Evolutionary conservation across 345 rosid species (phyloP).

Genomic region (Eucalyptus polyanthemos): DNA sequence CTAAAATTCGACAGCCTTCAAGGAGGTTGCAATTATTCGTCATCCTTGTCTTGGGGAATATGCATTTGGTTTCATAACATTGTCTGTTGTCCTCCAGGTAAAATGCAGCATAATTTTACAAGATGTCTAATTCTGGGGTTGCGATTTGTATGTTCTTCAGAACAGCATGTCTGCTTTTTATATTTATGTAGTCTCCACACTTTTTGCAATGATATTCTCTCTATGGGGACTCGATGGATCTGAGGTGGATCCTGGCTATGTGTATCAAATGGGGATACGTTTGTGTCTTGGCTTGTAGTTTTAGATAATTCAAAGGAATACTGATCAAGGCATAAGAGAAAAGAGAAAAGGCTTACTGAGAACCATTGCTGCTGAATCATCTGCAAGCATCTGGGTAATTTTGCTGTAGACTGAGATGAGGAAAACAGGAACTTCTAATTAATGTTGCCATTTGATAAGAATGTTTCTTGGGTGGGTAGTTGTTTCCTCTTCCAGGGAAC

Average conservation of each 20-base stretch:
- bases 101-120: background rate
- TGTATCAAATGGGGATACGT: background rate
- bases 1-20: conserved; percentile 68
- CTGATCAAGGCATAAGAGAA: background rate
- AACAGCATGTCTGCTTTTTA: background rate
- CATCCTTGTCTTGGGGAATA: conserved; percentile 85
- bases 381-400: background rate
- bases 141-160: background rate
- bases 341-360: background rate
- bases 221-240: background rate
- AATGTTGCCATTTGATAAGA: background rate
- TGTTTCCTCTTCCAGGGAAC: background rate
- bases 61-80: conserved; percentile 83
- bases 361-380: background rate
- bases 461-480: background rate
- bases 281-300: background rate
- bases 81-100: conserved; percentile 70
- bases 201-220: background rate
- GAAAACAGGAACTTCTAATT: background rate
- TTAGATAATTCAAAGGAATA: background rate
- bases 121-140: background rate
- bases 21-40: conserved; percentile 77
- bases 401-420: background rate
- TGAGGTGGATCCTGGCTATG: background rate
- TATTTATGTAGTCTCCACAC: background rate